phyloP scores from a whole-genome alignment of 2,329 filamentous ascomycete genomes.

The Lasiodiplodia sp. region DNA sequence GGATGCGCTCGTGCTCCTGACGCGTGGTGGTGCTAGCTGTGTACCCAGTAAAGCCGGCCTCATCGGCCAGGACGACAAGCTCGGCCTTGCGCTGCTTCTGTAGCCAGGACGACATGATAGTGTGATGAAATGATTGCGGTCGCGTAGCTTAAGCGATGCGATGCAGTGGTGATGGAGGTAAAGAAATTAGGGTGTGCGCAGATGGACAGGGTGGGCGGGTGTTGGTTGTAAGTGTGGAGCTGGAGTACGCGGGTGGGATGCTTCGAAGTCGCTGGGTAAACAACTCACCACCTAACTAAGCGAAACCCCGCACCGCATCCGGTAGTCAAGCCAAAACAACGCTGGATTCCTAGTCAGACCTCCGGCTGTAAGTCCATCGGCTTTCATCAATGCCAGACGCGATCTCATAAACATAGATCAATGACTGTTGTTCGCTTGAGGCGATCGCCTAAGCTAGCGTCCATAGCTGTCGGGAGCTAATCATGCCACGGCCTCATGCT shows the following conservation, averaged over 20 bases:
- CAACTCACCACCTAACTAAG: conserved; percentile 19
- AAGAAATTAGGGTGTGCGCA: conserved; percentile 15
- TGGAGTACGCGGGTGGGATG: conserved; percentile 15
- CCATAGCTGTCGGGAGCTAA: neutral
- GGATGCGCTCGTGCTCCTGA: conserved; percentile 14
- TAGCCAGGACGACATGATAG: conserved; percentile 76
- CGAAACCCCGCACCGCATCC: conserved; percentile 23
- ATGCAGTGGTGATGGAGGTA: conserved; percentile 7
- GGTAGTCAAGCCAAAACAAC: conserved; percentile 15
- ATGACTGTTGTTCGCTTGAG: neutral
- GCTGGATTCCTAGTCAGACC: neutral
- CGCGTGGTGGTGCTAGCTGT: conserved; percentile 43
- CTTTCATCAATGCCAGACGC: neutral
- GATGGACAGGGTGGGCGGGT: conserved; percentile 8
- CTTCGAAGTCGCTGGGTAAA: conserved; percentile 25
- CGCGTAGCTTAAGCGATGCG: conserved; percentile 30
- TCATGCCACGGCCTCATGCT: neutral
- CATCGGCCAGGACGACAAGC: conserved; percentile 75
- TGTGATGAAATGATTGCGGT: neutral
- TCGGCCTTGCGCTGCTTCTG: conserved; percentile 83
- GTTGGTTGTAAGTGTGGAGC: conserved; percentile 15
- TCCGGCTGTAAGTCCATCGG: neutral
- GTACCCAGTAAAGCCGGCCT: conserved; percentile 76
- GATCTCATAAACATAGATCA: neutral
- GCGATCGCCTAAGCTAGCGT: neutral